Evolutionary conservation across 202 grass and related monocot genomes (phyloP).

Genomic region (Setaria viridis): DNA sequence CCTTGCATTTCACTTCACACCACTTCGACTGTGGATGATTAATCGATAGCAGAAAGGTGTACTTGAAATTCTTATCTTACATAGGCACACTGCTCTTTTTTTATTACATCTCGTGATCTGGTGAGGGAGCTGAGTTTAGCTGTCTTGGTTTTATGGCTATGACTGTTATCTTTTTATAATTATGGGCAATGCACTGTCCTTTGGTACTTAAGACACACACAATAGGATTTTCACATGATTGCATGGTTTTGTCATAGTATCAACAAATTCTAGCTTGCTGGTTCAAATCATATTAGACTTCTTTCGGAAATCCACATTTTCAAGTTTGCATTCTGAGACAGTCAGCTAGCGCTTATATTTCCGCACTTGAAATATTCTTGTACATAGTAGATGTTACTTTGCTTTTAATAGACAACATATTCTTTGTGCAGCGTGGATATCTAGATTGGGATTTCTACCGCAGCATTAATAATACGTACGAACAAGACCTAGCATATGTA

Average conservation of each 20-base stretch:
- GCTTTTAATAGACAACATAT: no score
- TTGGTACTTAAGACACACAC: background rate
- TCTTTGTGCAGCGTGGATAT: background rate
- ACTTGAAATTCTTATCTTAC: background rate
- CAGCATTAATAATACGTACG: background rate
- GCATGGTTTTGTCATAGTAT: background rate
- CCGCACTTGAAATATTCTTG: background rate
- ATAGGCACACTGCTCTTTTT: background rate
- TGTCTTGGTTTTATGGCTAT: background rate
- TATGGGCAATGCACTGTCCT: background rate
- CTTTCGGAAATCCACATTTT: background rate
- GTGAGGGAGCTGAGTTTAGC: background rate
- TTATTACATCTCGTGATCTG: background rate
- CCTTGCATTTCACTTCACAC: background rate
- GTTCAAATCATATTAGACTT: background rate
- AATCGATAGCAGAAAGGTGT: background rate
- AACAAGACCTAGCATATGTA: conserved; percentile 21
- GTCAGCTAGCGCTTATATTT: background rate
- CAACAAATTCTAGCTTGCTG: background rate
- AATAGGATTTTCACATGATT: background rate
- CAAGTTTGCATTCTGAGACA: background rate
- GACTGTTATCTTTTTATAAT: background rate
- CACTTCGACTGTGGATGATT: background rate
- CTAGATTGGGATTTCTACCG: background rate
- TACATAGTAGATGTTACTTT: background rate